Conservation (phyloP, 495 filamentous ascomycete genomes). For the Monascus purpureus region DNA sequence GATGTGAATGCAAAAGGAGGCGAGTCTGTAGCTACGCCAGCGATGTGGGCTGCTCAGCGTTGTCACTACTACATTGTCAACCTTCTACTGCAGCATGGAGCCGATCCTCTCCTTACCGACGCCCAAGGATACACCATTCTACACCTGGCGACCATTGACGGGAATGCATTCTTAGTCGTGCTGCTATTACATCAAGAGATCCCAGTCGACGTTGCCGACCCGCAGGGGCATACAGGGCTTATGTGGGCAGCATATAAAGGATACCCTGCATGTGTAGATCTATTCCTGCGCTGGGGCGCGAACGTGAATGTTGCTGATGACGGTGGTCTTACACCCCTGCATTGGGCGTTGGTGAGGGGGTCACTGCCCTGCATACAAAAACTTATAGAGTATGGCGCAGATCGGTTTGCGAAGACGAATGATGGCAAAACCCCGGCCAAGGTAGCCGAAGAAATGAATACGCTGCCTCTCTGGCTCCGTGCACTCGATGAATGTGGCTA, state of each 20-base stretch:
- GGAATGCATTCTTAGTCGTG: conserved; percentile 85
- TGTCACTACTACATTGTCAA: conserved; percentile 80
- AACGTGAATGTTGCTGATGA: conserved; percentile 84
- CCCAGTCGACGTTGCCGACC: conserved; percentile 77
- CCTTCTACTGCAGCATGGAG: conserved; percentile 72
- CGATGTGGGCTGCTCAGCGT: conserved; percentile 92
- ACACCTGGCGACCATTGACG: conserved; percentile 92
- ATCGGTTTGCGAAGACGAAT: conserved; percentile 72
- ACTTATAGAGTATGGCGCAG: conserved; percentile 83
- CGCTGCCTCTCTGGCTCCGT: conserved; percentile 62
- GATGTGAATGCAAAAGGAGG: conserved; percentile 91
- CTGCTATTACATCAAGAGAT: conserved; percentile 84
- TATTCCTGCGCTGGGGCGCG: conserved; percentile 90
- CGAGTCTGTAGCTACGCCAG: conserved; percentile 81
- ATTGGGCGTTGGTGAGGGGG: conserved; percentile 94
- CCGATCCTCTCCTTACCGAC: conserved; percentile 79
- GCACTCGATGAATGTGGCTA: conserved; percentile 79
- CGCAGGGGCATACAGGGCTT: conserved; percentile 76
- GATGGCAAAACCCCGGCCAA: conserved; percentile 78
- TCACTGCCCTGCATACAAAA: conserved; percentile 76
- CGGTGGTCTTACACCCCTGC: conserved; percentile 80
- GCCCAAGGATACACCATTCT: conserved; percentile 93
- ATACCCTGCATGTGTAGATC: conserved; percentile 75
- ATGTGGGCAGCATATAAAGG: conserved; percentile 99
- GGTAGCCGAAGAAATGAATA: conserved; percentile 83